Base-by-base conservation (phyloP, 2,329 filamentous ascomycete species). In the Calonectria pseudoreteaudii region DNA sequence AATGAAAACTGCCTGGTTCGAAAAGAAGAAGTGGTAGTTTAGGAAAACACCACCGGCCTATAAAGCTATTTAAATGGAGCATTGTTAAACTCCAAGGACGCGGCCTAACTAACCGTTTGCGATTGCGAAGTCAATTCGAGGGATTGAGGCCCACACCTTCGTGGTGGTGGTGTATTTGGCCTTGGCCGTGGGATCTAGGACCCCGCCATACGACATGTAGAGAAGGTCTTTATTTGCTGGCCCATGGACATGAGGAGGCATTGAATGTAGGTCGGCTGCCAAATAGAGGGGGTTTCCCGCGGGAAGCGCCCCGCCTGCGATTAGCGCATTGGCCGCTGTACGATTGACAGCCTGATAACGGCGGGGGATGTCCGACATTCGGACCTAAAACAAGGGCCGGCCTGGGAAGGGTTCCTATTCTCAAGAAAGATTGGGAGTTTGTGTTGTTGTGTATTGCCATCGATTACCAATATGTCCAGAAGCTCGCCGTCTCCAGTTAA, bases 221-320 rank as follows among this genome's bases (percentile, higher is more conserved):
- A 62, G 56, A 41, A 62, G 56, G 56, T 20, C 56, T 36, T 38
- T 41, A 38, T 41, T 28, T 41, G 36, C 56, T 38, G 56, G 36
- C 23, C 16, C 34, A n/a, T 44, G 34, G n/a, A 9, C n/a, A 31
- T 31, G 38, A 31, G 49, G 41, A 49, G 28, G 28, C 16, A 62
- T 49, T 28, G 20, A 65, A 31, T 10, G 18, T 11, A 52, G 30
- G n/a, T 49, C 23, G 36, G 14, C 30, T 36, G 64, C 30, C 30
- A 26, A 47, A 50, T 50, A n/a, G 44, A 49, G 47, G 36, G 36
- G 36, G 65, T 67, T 67, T 67, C 30, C 65, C 65, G 65, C 65
- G 65, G 65, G 6, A 67, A 67, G 41, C 47, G 26, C 36, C 50
- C 20, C 38, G 44, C 52, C 16, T 28, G 9, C 8, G n/a, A 58